Conservation (phyloP, 192 early-diverging fungal genomes). For the Coemansia sp. region DNA sequence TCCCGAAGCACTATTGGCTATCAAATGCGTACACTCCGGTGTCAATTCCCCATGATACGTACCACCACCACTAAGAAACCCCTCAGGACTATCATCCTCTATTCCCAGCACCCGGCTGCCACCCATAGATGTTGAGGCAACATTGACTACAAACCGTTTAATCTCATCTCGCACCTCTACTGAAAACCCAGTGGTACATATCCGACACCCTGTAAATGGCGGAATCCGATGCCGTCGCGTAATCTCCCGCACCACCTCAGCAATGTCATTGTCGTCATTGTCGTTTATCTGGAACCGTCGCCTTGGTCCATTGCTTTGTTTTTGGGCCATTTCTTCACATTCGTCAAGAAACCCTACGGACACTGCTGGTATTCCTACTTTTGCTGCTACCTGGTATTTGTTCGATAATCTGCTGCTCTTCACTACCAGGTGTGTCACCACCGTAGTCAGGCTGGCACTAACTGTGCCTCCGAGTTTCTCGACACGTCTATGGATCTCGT, state of each 20-base stretch:
- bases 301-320: constrained; percentile 2
- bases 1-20: constrained; percentile 22
- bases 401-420: constrained; percentile 24
- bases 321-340: constrained; percentile 36
- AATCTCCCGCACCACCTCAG: constrained; percentile 14
- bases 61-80: constrained; percentile 40
- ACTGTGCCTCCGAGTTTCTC: constrained; percentile 39
- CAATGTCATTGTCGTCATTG: background rate
- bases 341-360: constrained; percentile 39
- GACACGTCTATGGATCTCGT: constrained; percentile 30
- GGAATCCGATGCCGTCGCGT: constrained; percentile 24
- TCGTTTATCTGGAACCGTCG: background rate
- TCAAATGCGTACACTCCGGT: constrained; percentile 46
- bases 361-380: constrained; percentile 42
- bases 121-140: background rate
- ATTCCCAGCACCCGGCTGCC: background rate
- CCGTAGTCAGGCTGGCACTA: constrained; percentile 40
- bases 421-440: constrained; percentile 43
- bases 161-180: constrained; percentile 40
- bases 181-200: constrained; percentile 48
- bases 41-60: constrained; percentile 36
- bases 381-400: constrained; percentile 46
- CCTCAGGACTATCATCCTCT: background rate
- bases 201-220: constrained; percentile 45
- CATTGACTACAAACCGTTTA: constrained; percentile 10